Evolutionary conservation across 2,329 filamentous ascomycete species (phyloP).

Genomic region (Hymenoscyphus repandus): DNA sequence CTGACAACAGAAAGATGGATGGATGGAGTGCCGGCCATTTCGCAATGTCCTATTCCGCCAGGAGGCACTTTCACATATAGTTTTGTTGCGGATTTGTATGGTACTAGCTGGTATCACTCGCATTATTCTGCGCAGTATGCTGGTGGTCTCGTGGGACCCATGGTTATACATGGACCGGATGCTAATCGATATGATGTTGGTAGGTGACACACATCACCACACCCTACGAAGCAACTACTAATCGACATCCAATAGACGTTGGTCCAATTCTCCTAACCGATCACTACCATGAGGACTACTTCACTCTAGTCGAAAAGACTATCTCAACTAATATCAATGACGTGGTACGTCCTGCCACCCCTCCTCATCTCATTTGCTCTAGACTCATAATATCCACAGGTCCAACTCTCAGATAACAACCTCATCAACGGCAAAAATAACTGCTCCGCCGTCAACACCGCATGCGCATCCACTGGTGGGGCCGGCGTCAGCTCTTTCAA

Average conservation of each 20-base stretch:
- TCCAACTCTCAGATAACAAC: slow-evolving; percentile 15
- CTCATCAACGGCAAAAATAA: slow-evolving; percentile 25
- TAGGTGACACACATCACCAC: slow-evolving; percentile 26
- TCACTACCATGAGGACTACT: slow-evolving; percentile 40
- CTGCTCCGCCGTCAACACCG: neutral
- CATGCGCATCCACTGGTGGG: slow-evolving; percentile 10
- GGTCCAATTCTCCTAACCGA: slow-evolving; percentile 42
- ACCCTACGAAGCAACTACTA: too few relatives aligned
- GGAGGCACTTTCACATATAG: slow-evolving; percentile 30
- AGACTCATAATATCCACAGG: neutral
- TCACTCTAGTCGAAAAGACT: slow-evolving; percentile 40
- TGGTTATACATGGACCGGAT: slow-evolving; percentile 56
- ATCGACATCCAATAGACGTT: too few relatives aligned
- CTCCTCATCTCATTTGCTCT: neutral
- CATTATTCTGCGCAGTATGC: slow-evolving; percentile 47
- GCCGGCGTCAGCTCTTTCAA: slow-evolving; percentile 26
- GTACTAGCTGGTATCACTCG: slow-evolving; percentile 56
- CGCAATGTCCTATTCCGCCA: slow-evolving; percentile 61
- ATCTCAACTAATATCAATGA: slow-evolving; percentile 4
- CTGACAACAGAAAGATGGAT: slow-evolving; percentile 16
- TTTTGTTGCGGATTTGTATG: slow-evolving; percentile 34
- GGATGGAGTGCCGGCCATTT: slow-evolving; percentile 42
- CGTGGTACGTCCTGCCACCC: neutral
- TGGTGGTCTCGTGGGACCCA: slow-evolving; percentile 53
- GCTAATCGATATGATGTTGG: slow-evolving; percentile 54